A percentile compares a stretch with the other conserved stretches of the same genome.
These are phyloP conservation scores for Austroboletus festivus DNA, from an alignment of 768 basidiomycete genomes.

Conservation along the genomic window DNA sequence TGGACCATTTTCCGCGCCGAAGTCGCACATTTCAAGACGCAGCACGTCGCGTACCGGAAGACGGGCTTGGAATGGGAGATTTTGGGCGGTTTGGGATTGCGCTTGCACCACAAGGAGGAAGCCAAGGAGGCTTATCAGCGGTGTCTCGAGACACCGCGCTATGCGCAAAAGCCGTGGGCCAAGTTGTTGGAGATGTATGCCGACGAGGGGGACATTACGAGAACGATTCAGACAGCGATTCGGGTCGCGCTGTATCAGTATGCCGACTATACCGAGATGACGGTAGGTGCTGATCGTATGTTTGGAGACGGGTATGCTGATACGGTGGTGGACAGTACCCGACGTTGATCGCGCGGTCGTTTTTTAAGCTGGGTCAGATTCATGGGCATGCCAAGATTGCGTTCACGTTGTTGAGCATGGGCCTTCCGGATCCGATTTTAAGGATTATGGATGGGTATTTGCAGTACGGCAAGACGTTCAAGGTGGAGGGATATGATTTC, in stretches of 20 bases:
- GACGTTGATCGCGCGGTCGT: constrained; percentile 81
- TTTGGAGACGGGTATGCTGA: neutral
- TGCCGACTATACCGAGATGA: constrained; percentile 86
- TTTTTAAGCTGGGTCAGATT: constrained; percentile 91
- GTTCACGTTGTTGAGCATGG: constrained; percentile 92
- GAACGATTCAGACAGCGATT: constrained; percentile 88
- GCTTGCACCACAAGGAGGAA: constrained; percentile 97
- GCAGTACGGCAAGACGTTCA: constrained; percentile 83
- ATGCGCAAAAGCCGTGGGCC: constrained; percentile 89
- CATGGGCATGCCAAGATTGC: constrained; percentile 94
- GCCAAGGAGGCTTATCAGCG: constrained; percentile 97
- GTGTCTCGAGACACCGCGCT: constrained; percentile 82
- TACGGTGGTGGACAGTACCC: constrained; percentile 52
- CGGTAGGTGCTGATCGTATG: constrained; percentile 49
- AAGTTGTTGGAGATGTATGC: constrained; percentile 95
- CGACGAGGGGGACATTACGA: constrained; percentile 92
- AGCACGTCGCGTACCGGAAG: constrained; percentile 96
- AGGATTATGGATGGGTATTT: constrained; percentile 93
- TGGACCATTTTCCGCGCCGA: constrained; percentile 99
- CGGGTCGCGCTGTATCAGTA: constrained; percentile 90
- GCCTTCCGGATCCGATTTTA: constrained; percentile 82
- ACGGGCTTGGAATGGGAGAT: constrained; percentile 99
- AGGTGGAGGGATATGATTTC: constrained; percentile 84
- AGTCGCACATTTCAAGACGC: constrained; percentile 97
- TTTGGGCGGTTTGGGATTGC: constrained; percentile 86